These are phyloP conservation scores for Actinomortierella ambigua DNA, from an alignment of 371 early-diverging fungal genomes.

Conservation along the genomic window DNA sequence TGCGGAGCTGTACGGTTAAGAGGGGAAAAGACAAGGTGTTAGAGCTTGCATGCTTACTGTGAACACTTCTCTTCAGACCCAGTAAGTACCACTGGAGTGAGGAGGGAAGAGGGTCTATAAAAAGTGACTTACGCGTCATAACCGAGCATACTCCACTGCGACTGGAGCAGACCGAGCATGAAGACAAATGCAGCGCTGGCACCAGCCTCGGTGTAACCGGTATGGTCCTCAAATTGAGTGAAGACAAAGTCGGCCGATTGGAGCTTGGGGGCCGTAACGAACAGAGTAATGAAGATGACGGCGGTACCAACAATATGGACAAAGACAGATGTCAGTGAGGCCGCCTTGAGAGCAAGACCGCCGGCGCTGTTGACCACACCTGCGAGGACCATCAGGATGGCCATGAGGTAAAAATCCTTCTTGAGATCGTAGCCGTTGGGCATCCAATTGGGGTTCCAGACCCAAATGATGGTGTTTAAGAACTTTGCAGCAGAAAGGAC, in stretches of 20 bases:
- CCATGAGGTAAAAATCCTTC: constrained; percentile 33
- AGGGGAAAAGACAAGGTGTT: not conserved
- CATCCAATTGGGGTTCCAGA: constrained; percentile 46
- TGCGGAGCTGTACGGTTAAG: constrained; percentile 52
- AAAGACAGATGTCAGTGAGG: constrained; percentile 50
- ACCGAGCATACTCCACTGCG: constrained; percentile 70
- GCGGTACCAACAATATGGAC: constrained; percentile 42
- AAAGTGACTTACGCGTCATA: constrained; percentile 58
- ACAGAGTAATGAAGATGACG: constrained; percentile 22
- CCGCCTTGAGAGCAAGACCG: constrained; percentile 34
- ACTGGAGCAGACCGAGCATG: constrained; percentile 59
- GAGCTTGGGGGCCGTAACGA: constrained; percentile 25
- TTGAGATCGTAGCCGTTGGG: not conserved
- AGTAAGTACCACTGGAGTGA: not conserved
- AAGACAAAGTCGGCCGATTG: constrained; percentile 53
- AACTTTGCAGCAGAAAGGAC: constrained; percentile 63
- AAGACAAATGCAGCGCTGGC: constrained; percentile 55
- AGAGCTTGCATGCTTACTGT: too few species aligned
- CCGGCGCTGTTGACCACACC: constrained; percentile 40
- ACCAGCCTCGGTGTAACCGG: constrained; percentile 50
- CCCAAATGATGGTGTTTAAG: constrained; percentile 54
- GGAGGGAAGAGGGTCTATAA: not conserved
- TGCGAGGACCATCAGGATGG: constrained; percentile 22
- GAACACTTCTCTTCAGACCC: not conserved
- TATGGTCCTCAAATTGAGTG: constrained; percentile 48